phyloP scores from a whole-genome alignment of 2,329 filamentous ascomycete species.

The Neopestalotiopsis sp. region DNA sequence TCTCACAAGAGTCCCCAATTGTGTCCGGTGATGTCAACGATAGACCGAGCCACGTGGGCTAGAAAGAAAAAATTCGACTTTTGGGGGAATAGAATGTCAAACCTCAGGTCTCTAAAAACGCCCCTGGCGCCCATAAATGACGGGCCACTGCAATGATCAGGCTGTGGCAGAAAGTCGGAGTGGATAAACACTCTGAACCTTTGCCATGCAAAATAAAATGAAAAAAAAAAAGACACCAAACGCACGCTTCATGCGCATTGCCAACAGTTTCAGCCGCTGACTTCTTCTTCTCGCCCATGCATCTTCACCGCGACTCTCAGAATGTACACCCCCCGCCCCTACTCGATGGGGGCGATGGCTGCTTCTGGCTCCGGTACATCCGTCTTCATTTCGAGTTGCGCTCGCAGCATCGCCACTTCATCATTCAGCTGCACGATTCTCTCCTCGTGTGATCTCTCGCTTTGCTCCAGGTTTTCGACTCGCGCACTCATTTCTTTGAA shows the following conservation, averaged over 20 bases:
- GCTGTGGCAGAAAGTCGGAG: conserved; percentile 10
- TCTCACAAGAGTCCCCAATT: not conserved
- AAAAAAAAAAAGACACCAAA: not conserved
- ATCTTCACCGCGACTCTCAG: not conserved
- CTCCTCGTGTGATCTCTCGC: conserved; percentile 42
- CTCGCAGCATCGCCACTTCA: conserved; percentile 39
- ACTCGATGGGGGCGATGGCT: not conserved
- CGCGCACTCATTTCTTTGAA: conserved; percentile 52
- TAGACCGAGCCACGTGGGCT: conserved; percentile 13
- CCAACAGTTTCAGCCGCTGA: not conserved
- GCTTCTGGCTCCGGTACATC: conserved; percentile 21
- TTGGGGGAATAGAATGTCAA: conserved; percentile 6
- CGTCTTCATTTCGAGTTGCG: conserved; percentile 35
- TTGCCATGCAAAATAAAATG: not conserved
- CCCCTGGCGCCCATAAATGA: conserved; percentile 9
- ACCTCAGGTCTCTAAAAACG: conserved; percentile 12
- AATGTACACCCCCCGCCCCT: too few species aligned
- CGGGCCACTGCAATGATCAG: not conserved
- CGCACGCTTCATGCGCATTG: not conserved
- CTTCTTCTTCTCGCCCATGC: not conserved
- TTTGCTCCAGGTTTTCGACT: conserved; percentile 46
- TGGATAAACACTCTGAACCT: conserved; percentile 1
- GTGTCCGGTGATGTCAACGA: conserved; percentile 13
- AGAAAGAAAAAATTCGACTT: conserved; percentile 11
- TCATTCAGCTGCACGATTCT: conserved; percentile 41